phyloP scores from a whole-genome alignment of 2,329 filamentous ascomycete genomes.

The Colletotrichum sp. region DNA sequence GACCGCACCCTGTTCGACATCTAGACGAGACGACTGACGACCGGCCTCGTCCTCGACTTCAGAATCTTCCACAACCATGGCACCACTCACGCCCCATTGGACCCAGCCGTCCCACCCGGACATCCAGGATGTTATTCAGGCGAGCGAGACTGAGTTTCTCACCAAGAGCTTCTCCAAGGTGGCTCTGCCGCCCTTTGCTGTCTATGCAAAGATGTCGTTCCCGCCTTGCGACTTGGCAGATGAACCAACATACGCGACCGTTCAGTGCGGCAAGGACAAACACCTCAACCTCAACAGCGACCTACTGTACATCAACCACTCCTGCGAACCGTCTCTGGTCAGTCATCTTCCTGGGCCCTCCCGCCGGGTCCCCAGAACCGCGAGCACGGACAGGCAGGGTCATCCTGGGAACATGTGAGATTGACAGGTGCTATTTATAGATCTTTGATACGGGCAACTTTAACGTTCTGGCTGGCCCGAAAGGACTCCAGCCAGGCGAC shows the following conservation, averaged over 20 bases:
- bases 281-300: conserved; percentile 71
- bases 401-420: not conserved
- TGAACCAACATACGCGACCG: conserved; percentile 66
- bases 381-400: conserved; percentile 3
- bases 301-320: conserved; percentile 71
- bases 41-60: not conserved
- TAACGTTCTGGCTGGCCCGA: conserved; percentile 61
- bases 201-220: conserved; percentile 70
- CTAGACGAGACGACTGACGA: conserved; percentile 5
- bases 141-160: conserved; percentile 58
- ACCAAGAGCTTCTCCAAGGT: conserved; percentile 64
- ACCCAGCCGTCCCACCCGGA: conserved; percentile 62
- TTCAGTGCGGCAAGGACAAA: conserved; percentile 59
- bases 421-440: conserved; percentile 34
- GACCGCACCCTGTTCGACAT: not conserved
- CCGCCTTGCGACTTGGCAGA: conserved; percentile 63
- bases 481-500: conserved; percentile 58
- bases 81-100: conserved; percentile 64
- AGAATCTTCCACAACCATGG: conserved; percentile 41
- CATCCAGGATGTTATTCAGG: conserved; percentile 58
- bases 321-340: conserved; percentile 68
- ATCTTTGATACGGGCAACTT: conserved; percentile 64
- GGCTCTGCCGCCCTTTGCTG: conserved; percentile 62
- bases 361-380: not conserved
- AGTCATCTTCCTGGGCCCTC: conserved; percentile 32